phyloP scores from a whole-genome alignment of 805 yeast genomes.

The Candida schatavii region DNA sequence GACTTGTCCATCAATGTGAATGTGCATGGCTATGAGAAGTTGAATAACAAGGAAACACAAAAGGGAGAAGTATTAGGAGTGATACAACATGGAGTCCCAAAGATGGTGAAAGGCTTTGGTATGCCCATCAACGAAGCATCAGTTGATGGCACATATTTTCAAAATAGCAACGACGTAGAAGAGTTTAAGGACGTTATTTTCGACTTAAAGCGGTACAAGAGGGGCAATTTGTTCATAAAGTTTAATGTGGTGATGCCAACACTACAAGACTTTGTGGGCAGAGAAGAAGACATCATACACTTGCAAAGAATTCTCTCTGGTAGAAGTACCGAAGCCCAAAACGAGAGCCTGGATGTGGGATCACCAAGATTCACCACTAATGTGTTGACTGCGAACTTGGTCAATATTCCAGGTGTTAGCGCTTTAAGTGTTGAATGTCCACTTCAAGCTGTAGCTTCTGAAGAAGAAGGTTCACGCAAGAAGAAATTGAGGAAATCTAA shows the following conservation, averaged over 20 bases:
- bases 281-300: conserved; percentile 17
- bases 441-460: not conserved
- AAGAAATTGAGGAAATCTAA: conserved; percentile 5
- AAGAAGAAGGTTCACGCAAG: not conserved
- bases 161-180: conserved; percentile 15
- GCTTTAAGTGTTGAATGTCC: not conserved
- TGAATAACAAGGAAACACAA: conserved; percentile 17
- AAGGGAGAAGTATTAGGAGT: conserved; percentile 53
- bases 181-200: conserved; percentile 16
- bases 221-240: conserved; percentile 39
- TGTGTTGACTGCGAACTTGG: not conserved
- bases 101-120: conserved; percentile 50
- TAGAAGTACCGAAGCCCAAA: not conserved
- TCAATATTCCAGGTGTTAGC: not conserved
- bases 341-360: not conserved
- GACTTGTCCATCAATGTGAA: conserved; percentile 29
- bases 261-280: conserved; percentile 22
- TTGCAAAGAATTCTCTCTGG: conserved; percentile 21
- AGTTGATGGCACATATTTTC: conserved; percentile 24
- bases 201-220: conserved; percentile 18
- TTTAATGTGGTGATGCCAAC: conserved; percentile 37
- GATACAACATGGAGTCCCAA: conserved; percentile 46
- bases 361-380: not conserved
- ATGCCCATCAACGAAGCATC: conserved; percentile 51
- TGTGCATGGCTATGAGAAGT: conserved; percentile 27